Evolutionary conservation across 768 basidiomycete genomes (phyloP).

Genomic region (Russula olivacea): DNA sequence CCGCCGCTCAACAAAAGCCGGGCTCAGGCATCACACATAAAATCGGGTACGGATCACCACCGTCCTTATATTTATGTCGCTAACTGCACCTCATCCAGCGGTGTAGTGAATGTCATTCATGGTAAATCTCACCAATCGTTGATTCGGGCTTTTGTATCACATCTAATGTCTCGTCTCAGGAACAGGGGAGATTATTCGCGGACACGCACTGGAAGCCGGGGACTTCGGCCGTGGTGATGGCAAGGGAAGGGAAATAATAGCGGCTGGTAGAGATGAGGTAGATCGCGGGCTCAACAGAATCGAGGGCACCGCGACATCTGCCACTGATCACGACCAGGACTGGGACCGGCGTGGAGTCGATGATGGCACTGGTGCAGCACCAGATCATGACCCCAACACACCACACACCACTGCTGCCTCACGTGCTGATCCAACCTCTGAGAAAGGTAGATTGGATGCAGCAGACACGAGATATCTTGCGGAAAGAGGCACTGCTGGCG

Average conservation of each 20-base stretch:
- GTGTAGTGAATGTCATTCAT: slow-evolving; percentile 3
- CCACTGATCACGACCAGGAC: not conserved
- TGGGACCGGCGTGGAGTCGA: not conserved
- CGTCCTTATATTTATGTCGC: not conserved
- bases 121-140: not conserved
- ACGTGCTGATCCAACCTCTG: not conserved
- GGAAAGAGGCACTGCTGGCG: not conserved
- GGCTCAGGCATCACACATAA: not conserved
- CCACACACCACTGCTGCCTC: not conserved
- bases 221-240: not conserved
- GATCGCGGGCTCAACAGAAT: slow-evolving; percentile 6
- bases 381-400: not conserved
- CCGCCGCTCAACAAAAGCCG: not conserved
- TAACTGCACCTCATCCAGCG: not conserved
- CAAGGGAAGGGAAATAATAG: not conserved
- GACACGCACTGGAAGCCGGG: not conserved
- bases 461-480: not conserved
- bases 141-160: not conserved
- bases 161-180: not conserved
- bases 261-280: slow-evolving; percentile 9
- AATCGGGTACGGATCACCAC: not conserved
- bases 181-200: slow-evolving; percentile 8
- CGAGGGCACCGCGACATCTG: not conserved
- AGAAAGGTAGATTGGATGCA: not conserved
- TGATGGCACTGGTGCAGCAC: not conserved